A percentile compares a stretch with the other conserved stretches of the same genome.
These are phyloP conservation scores for Schizothecium vesticola DNA, from an alignment of 495 filamentous ascomycete genomes.

Conservation along the genomic window DNA sequence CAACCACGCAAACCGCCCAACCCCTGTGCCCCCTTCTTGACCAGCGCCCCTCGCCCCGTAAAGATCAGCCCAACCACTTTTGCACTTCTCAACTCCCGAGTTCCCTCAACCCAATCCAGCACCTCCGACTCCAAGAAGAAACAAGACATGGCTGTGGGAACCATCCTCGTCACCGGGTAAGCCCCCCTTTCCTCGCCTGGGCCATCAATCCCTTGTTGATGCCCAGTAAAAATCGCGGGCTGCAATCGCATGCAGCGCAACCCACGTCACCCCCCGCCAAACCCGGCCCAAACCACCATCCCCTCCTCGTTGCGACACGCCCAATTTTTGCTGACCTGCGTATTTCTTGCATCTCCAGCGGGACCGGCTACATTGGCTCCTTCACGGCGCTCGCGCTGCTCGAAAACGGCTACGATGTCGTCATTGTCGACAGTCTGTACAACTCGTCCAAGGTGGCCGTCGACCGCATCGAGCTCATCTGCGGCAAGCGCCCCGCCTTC, in stretches of 20 bases:
- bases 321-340: constrained; percentile 1
- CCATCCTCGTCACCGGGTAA: constrained; percentile 88
- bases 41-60: background rate
- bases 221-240: background rate
- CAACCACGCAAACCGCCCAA: background rate
- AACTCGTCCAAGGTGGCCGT: constrained; percentile 87
- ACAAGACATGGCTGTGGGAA: constrained; percentile 64
- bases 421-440: constrained; percentile 92
- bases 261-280: constrained; percentile 2
- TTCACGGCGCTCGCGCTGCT: constrained; percentile 92
- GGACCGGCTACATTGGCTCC: constrained; percentile 97
- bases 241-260: background rate
- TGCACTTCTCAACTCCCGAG: background rate
- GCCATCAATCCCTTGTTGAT: background rate
- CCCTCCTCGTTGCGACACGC: background rate
- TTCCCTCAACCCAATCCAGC: background rate
- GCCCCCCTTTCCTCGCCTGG: constrained; percentile 22
- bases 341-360: constrained; percentile 57
- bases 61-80: background rate
- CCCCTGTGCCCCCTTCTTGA: background rate
- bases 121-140: background rate
- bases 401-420: constrained; percentile 89
- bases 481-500: constrained; percentile 82
- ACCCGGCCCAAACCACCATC: background rate
- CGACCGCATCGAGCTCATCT: constrained; percentile 89